Percentiles rank a stretch among this genome's conserved stretches.
Conservation (phyloP, 2,329 filamentous ascomycete species). For the Claviceps sp. region DNA sequence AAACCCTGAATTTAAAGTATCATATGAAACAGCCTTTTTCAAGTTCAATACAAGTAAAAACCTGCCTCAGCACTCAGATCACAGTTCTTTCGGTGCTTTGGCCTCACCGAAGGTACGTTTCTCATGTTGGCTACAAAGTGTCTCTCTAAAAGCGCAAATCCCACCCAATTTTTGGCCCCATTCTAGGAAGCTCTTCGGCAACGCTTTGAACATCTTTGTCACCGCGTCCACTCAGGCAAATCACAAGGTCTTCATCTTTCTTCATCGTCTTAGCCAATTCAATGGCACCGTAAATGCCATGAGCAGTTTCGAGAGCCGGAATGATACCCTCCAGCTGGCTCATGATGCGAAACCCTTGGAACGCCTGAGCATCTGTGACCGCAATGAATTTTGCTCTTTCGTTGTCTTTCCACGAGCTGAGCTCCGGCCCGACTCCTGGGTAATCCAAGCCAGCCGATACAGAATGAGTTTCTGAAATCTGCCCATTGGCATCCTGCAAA, state of each 20-base stretch:
- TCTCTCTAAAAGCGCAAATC: conserved; percentile 45
- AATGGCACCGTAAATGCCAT: conserved; percentile 81
- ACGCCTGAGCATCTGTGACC: conserved; percentile 83
- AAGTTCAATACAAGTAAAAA: neutral
- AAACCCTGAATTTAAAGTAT: neutral
- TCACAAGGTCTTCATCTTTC: conserved; percentile 79
- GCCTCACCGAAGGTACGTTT: no score
- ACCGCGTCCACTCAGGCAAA: conserved; percentile 83
- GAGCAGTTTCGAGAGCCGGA: conserved; percentile 83
- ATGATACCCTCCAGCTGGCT: conserved; percentile 92
- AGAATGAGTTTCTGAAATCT: conserved; percentile 91
- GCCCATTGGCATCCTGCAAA: conserved; percentile 81
- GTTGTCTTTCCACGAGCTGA: conserved; percentile 85
- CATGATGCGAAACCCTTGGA: conserved; percentile 73
- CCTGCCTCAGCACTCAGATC: neutral
- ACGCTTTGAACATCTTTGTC: conserved; percentile 99
- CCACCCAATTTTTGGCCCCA: conserved; percentile 80
- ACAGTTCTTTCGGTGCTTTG: no score
- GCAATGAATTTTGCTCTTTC: conserved; percentile 77
- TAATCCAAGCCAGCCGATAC: conserved; percentile 95
- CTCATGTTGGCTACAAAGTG: neutral
- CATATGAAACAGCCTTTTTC: neutral
- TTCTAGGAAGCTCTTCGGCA: conserved; percentile 76
- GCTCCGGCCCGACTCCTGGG: conserved; percentile 87
- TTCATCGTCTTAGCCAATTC: conserved; percentile 87